Base-by-base conservation (phyloP, 106 monocot genomes). In the Acorus gramineus region DNA sequence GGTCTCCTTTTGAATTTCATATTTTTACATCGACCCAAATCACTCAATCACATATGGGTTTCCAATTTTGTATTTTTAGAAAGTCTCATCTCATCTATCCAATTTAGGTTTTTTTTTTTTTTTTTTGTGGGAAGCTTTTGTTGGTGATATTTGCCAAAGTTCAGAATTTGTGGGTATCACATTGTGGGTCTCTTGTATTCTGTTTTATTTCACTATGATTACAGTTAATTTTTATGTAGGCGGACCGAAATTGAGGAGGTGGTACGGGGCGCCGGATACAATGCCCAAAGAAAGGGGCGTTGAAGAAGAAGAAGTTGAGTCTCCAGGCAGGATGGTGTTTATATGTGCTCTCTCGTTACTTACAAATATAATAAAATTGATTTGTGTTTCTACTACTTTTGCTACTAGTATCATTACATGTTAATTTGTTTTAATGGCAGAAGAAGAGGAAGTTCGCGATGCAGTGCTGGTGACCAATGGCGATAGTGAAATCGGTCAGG, bases 401-500 rank as follows among this genome's bases (percentile, higher is more conserved):
- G 28, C 28, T 28, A 28, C 28, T 28, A 28, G 1, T 28, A 28
- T 28, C 1, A 28, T 28, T 28, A 28, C 28, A 28, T 28, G 28
- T 28, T 28, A 28, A 28, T 28, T 28, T 28, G 28, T 28, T 28
- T 28, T 28, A 28, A 28, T 28, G 28, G 28, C 68, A 69, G 68
- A 68, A 44, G 56, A 48, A 7, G 79, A 85, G 7, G 84, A 84
- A 63, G 65, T 53, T 46, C 80, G 90, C 12, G 87, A 96, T 71
- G 90, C 90, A 14, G 87, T 96, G 50, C 59, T 96, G 57, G 90
- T 96, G 12, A 91, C 95, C 2, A 77, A 91, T 71, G 95, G 95
- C 6, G 95, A 96, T 68, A 90, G 85, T 63, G 90, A 96, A 77
- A 78, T 96, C 58, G 95, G 90, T 62, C 95, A 96, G 85, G 95